phyloP scores from a whole-genome alignment of 2,329 filamentous ascomycete genomes.

The Orbilia brochopaga region DNA sequence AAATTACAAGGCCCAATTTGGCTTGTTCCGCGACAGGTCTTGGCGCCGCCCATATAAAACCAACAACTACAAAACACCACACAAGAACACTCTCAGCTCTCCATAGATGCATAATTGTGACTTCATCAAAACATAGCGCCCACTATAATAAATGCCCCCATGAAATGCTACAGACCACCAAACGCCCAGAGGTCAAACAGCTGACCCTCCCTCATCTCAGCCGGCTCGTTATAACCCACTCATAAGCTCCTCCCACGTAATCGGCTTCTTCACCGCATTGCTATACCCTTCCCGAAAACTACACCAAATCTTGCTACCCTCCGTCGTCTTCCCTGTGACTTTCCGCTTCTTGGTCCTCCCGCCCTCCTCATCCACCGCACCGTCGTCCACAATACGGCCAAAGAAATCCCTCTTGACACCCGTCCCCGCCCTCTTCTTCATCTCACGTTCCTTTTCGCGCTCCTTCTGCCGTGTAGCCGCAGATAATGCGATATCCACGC shows the following conservation, averaged over 20 bases:
- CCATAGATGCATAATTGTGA: not conserved
- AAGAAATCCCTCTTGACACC: constrained; percentile 82
- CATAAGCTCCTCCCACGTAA: constrained; percentile 80
- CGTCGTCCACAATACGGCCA: constrained; percentile 69
- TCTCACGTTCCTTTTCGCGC: constrained; percentile 55
- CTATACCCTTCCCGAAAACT: constrained; percentile 89
- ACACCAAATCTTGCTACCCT: constrained; percentile 76
- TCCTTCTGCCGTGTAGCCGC: constrained; percentile 57
- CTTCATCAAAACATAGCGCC: too few species aligned
- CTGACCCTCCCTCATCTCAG: not conserved
- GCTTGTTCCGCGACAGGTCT: constrained; percentile 43
- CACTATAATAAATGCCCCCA: not conserved
- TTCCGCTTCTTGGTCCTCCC: constrained; percentile 56
- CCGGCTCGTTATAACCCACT: constrained; percentile 65
- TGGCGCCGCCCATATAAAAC: constrained; percentile 12
- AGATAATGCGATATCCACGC: constrained; percentile 53
- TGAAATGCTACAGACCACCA: constrained; percentile 9
- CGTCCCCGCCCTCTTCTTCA: constrained; percentile 52
- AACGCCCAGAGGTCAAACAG: not conserved
- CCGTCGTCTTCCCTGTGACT: constrained; percentile 56
- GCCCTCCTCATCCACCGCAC: constrained; percentile 59
- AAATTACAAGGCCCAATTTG: constrained; percentile 22
- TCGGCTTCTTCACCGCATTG: constrained; percentile 88
- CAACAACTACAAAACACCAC: not conserved
- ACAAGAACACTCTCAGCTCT: not conserved